Conservation (phyloP, 2,329 filamentous ascomycete species). For the Alternaria ventricosa region DNA sequence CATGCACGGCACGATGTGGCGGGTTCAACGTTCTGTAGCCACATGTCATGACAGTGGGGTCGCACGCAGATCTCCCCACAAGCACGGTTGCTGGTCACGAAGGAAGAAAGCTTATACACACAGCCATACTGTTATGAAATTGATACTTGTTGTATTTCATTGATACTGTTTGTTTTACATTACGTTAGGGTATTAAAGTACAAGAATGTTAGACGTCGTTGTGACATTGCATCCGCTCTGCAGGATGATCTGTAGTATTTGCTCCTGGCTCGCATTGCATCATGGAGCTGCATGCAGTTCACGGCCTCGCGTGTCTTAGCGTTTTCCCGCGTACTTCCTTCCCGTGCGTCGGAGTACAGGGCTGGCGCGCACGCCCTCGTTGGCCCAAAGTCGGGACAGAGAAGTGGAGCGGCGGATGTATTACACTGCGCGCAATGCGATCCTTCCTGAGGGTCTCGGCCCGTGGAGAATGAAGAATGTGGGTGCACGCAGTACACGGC, state of each 20-base stretch:
- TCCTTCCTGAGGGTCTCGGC: slow-evolving; percentile 3
- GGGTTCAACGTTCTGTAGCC: slow-evolving; percentile 21
- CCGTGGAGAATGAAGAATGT: not conserved
- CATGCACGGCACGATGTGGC: slow-evolving; percentile 5
- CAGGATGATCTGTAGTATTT: not conserved
- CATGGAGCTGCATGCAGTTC: not conserved
- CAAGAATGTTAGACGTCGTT: not conserved
- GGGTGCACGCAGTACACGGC: not conserved
- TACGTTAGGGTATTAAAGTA: slow-evolving; percentile 4
- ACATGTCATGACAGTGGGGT: slow-evolving; percentile 11
- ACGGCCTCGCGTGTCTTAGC: not conserved
- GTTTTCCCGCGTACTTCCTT: not conserved
- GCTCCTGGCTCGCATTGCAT: not conserved
- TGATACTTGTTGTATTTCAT: not conserved
- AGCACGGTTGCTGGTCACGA: slow-evolving; percentile 1
- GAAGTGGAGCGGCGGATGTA: not conserved
- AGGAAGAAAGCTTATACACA: not conserved
- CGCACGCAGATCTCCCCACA: slow-evolving; percentile 10
- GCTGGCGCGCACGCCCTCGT: slow-evolving; percentile 6
- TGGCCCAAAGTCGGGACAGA: slow-evolving; percentile 24
- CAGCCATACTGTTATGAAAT: not conserved
- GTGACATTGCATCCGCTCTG: not conserved
- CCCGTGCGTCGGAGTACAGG: not conserved
- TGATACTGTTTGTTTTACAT: not conserved
- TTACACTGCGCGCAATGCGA: not conserved